phyloP scores from a whole-genome alignment of 2,329 filamentous ascomycete species.

The Neocatenulostroma microsporum region DNA sequence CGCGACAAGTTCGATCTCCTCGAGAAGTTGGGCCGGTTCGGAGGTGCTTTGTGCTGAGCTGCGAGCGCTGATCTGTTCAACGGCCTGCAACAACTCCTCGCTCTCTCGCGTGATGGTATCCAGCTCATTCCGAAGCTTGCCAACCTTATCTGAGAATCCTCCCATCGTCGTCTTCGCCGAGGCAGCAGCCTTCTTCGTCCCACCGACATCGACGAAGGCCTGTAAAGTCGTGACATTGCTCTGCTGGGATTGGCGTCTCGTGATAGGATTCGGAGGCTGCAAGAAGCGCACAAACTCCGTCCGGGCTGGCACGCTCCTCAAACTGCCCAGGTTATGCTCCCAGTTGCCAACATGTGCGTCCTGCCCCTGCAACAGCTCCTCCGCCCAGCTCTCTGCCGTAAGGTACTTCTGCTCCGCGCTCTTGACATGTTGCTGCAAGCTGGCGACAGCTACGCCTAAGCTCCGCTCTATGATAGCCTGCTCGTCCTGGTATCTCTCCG shows the following conservation, averaged over 20 bases:
- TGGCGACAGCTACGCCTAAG: slow-evolving; percentile 76
- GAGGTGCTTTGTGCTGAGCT: slow-evolving; percentile 26
- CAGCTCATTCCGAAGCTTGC: slow-evolving; percentile 35
- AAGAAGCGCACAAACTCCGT: slow-evolving; percentile 52
- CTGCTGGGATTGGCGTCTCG: slow-evolving; percentile 30
- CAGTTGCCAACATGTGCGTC: slow-evolving; percentile 55
- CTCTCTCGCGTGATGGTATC: slow-evolving; percentile 36
- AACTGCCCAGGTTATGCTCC: slow-evolving; percentile 60
- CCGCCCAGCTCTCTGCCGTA: slow-evolving; percentile 64
- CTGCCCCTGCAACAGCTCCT: slow-evolving; percentile 60
- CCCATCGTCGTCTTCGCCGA: slow-evolving; percentile 56
- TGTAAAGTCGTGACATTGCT: slow-evolving; percentile 53
- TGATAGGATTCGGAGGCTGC: slow-evolving; percentile 15
- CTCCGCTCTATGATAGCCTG: slow-evolving; percentile 71
- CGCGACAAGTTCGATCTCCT: slow-evolving; percentile 78
- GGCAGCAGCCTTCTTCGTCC: slow-evolving; percentile 63
- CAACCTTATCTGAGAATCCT: slow-evolving; percentile 52
- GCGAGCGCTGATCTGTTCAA: slow-evolving; percentile 35
- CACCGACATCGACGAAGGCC: slow-evolving; percentile 67
- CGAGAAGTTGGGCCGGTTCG: slow-evolving; percentile 61
- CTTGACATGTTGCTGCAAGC: slow-evolving; percentile 68
- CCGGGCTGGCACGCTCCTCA: slow-evolving; percentile 58
- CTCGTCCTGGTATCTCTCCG: slow-evolving; percentile 61
- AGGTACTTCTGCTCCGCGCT: slow-evolving; percentile 62
- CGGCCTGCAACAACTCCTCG: slow-evolving; percentile 37